These are phyloP conservation scores for Malassezia yamatoensis DNA, from an alignment of 1,284 basidiomycete species.

Conservation along the genomic window DNA sequence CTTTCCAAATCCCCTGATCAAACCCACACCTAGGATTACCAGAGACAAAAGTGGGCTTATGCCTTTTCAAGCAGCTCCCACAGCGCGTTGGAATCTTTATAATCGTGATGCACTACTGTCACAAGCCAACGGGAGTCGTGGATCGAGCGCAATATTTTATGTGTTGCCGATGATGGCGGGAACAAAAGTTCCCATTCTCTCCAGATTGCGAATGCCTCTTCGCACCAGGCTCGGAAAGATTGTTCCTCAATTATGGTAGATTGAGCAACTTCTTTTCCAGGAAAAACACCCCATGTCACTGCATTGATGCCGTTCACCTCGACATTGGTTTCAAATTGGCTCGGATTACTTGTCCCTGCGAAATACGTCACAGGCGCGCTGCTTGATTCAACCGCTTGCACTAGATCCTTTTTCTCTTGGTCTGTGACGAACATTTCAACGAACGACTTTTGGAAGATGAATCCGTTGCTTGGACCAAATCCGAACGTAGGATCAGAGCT, in stretches of 20 bases:
- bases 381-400: conserved; percentile 56
- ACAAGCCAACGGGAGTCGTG: conserved; percentile 75
- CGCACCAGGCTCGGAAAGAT: conserved; percentile 54
- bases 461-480: conserved; percentile 83
- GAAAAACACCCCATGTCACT: conserved; percentile 51
- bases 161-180: conserved; percentile 63
- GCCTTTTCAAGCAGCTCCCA: conserved; percentile 53
- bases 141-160: conserved; percentile 63
- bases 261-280: conserved; percentile 51
- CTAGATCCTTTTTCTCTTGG: conserved; percentile 59
- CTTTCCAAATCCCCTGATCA: neutral
- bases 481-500: conserved; percentile 59
- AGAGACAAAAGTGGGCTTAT: neutral
- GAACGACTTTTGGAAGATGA: conserved; percentile 94
- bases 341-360: conserved; percentile 59
- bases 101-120: conserved; percentile 88
- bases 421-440: conserved; percentile 82
- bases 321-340: conserved; percentile 47
- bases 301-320: conserved; percentile 49
- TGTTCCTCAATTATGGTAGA: conserved; percentile 51
- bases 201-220: conserved; percentile 96
- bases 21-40: no score
- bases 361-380: conserved; percentile 68
- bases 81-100: conserved; percentile 66
- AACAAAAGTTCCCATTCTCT: conserved; percentile 84